Percentiles rank a stretch among this genome's conserved stretches.
phyloP scores from a whole-genome alignment of 2,329 filamentous ascomycete genomes.

The Dothideomycetidae sp. region DNA sequence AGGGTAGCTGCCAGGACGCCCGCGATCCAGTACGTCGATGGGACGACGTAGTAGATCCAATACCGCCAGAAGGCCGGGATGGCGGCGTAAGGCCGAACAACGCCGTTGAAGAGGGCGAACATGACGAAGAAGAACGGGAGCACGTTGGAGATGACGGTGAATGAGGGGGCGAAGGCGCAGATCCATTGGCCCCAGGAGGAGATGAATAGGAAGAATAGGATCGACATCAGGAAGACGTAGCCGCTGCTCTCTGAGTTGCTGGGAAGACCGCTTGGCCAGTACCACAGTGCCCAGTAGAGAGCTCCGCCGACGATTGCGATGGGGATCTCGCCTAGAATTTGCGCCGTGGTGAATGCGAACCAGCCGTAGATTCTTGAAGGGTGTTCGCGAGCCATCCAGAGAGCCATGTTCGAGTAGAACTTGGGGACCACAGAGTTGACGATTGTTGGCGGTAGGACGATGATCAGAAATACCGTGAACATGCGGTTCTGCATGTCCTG shows the following conservation, averaged over 20 bases:
- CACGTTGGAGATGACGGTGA: slow-evolving; percentile 63
- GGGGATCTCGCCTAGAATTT: slow-evolving; percentile 59
- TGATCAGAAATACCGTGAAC: slow-evolving; percentile 53
- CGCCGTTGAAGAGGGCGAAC: slow-evolving; percentile 62
- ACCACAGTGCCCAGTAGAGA: slow-evolving; percentile 64
- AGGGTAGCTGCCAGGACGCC: slow-evolving; percentile 54
- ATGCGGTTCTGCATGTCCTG: slow-evolving; percentile 63
- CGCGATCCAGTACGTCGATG: slow-evolving; percentile 56
- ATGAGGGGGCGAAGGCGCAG: slow-evolving; percentile 63
- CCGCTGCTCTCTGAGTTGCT: slow-evolving; percentile 50
- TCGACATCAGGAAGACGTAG: slow-evolving; percentile 64
- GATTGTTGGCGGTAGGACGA: slow-evolving; percentile 50
- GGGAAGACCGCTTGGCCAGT: slow-evolving; percentile 59
- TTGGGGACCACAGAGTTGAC: slow-evolving; percentile 65
- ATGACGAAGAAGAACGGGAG: slow-evolving; percentile 73
- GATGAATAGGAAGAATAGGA: slow-evolving; percentile 66
- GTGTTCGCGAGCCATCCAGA: slow-evolving; percentile 62
- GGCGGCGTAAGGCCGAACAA: slow-evolving; percentile 51
- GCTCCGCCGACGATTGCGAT: slow-evolving; percentile 48
- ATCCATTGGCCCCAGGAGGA: slow-evolving; percentile 73
- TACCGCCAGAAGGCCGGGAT: slow-evolving; percentile 59
- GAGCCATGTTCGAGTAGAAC: slow-evolving; percentile 56
- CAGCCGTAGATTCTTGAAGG: slow-evolving; percentile 65
- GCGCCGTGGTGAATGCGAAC: slow-evolving; percentile 61
- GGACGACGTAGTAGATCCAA: slow-evolving; percentile 58